A percentile compares a stretch with the other conserved stretches of the same genome.
Evolutionary conservation across 2,329 filamentous ascomycete species (phyloP).

Genomic region (Colletotrichum sidae): DNA sequence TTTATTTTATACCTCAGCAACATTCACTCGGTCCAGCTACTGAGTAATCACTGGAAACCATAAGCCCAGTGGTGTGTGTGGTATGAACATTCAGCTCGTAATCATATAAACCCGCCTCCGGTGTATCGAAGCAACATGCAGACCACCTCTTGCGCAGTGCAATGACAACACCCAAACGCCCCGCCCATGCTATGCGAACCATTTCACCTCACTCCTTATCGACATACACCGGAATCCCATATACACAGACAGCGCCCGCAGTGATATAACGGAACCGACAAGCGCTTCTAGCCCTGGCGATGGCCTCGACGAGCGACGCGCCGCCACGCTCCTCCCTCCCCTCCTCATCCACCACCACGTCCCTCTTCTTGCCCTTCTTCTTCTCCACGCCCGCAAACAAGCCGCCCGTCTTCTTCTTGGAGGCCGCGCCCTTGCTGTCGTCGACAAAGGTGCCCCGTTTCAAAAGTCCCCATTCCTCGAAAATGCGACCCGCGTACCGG

Average conservation of each 20-base stretch:
- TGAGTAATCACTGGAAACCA: no score
- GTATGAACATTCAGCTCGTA: no score
- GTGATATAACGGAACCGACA: slow-evolving; percentile 93
- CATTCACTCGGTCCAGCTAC: no score
- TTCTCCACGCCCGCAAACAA: not conserved
- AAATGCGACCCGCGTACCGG: slow-evolving; percentile 82
- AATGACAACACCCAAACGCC: no score
- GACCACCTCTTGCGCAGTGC: no score
- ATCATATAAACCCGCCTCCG: no score
- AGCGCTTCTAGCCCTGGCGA: slow-evolving; percentile 78
- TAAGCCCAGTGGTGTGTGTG: no score
- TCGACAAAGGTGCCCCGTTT: slow-evolving; percentile 55
- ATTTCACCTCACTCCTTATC: slow-evolving; percentile 41
- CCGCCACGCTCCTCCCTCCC: slow-evolving; percentile 46
- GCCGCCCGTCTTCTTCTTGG: no score
- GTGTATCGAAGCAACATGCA: no score
- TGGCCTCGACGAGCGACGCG: slow-evolving; percentile 81
- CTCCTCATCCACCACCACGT: slow-evolving; percentile 45
- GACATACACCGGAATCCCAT: slow-evolving; percentile 93
- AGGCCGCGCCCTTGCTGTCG: slow-evolving; percentile 16
- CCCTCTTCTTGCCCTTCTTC: slow-evolving; percentile 46
- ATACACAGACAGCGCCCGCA: slow-evolving; percentile 92
- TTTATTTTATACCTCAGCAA: no score
- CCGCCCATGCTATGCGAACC: no score
- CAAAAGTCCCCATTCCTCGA: slow-evolving; percentile 89